Conservation (phyloP, 2,329 filamentous ascomycete genomes). For the Fusarium sp. region DNA sequence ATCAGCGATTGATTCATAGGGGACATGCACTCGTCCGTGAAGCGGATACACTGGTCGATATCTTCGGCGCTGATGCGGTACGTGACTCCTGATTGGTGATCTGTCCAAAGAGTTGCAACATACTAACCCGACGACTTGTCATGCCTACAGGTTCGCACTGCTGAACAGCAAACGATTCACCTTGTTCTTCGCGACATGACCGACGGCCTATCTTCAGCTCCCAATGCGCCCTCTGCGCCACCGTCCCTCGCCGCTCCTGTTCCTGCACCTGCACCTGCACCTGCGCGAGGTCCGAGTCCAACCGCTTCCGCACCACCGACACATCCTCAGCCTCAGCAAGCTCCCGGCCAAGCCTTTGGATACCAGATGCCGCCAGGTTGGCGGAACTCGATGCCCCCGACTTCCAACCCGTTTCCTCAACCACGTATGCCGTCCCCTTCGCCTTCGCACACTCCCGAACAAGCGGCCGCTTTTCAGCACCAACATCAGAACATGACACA, state of each 20-base stretch:
- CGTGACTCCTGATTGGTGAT: not conserved
- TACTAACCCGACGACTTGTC: slow-evolving; percentile 31
- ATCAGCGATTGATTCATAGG: slow-evolving; percentile 68
- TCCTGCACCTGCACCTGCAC: slow-evolving; percentile 18
- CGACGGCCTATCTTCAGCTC: slow-evolving; percentile 44
- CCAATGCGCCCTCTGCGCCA: slow-evolving; percentile 29
- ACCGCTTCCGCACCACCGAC: slow-evolving; percentile 34
- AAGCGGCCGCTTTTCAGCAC: slow-evolving; percentile 47
- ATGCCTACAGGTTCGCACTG: slow-evolving; percentile 51
- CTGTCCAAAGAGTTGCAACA: slow-evolving; percentile 6
- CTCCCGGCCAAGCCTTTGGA: slow-evolving; percentile 35
- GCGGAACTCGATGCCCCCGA: slow-evolving; percentile 43
- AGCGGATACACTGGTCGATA: slow-evolving; percentile 62
- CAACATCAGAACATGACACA: slow-evolving; percentile 56
- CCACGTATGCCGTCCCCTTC: slow-evolving; percentile 47
- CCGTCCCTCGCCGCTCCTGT: slow-evolving; percentile 2
- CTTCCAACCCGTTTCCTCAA: slow-evolving; percentile 41
- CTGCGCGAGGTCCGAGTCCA: slow-evolving; percentile 43
- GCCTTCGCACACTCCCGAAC: slow-evolving; percentile 42
- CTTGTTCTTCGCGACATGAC: slow-evolving; percentile 58
- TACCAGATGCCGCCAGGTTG: slow-evolving; percentile 44
- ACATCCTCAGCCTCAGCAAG: slow-evolving; percentile 33
- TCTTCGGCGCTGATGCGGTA: slow-evolving; percentile 66
- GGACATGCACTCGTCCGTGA: slow-evolving; percentile 66
- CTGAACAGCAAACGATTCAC: slow-evolving; percentile 62